phyloP scores from a whole-genome alignment of 148 eudicot genomes.

The Rhododendron ovatum region DNA sequence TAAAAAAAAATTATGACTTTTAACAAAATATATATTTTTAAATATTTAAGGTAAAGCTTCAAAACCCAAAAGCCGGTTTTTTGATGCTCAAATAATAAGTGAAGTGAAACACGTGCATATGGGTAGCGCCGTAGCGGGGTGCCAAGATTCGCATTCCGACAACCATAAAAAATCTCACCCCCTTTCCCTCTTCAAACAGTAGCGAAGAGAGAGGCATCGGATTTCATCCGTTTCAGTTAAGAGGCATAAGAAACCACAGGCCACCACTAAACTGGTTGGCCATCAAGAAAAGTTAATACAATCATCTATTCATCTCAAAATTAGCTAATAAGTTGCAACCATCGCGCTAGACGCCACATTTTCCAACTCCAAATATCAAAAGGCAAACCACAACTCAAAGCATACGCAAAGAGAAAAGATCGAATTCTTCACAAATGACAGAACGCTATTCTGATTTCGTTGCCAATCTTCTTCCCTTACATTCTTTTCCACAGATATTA shows the following conservation, averaged over 20 bases:
- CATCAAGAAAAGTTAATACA: background rate
- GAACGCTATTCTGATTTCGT: background rate
- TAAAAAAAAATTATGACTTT: too few relatives aligned
- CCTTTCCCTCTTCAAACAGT: too few relatives aligned
- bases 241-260: background rate
- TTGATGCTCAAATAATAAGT: too few relatives aligned
- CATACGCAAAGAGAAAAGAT: background rate
- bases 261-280: background rate
- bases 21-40: too few relatives aligned
- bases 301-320: background rate
- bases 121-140: too few relatives aligned
- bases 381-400: background rate
- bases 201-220: background rate
- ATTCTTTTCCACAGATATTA: conserved; percentile 1
- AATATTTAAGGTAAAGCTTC: too few relatives aligned
- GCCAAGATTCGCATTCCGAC: too few relatives aligned
- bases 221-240: background rate
- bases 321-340: background rate
- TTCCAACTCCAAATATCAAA: background rate
- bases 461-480: conserved; percentile 1
- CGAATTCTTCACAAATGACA: background rate
- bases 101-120: too few relatives aligned
- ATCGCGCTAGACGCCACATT: background rate
- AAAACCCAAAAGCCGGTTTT: too few relatives aligned
- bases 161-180: too few relatives aligned